phyloP scores from a whole-genome alignment of 2,329 filamentous ascomycete species.

The Trichoderma sp. region DNA sequence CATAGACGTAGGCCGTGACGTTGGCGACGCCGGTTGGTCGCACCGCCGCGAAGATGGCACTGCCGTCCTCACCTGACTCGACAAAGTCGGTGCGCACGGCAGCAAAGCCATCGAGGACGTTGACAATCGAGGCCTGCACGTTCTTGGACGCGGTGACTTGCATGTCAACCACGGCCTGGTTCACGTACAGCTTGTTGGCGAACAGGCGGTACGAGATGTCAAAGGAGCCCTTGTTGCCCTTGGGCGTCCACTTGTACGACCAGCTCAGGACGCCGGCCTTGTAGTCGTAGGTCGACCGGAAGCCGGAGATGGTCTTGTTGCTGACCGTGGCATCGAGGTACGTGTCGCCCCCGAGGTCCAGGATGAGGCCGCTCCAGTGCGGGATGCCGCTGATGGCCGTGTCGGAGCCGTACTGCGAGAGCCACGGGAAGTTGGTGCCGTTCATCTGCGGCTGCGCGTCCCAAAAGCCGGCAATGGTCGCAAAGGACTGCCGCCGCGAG shows the following conservation, averaged over 20 bases:
- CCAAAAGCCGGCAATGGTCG: constrained; percentile 69
- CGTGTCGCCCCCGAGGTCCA: constrained; percentile 56
- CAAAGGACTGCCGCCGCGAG: constrained; percentile 64
- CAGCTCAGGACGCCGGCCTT: constrained; percentile 65
- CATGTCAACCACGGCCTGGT: constrained; percentile 56
- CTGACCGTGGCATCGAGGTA: constrained; percentile 64
- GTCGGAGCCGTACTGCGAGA: constrained; percentile 62
- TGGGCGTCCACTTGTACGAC: constrained; percentile 67
- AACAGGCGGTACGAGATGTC: constrained; percentile 67
- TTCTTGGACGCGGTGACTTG: constrained; percentile 59
- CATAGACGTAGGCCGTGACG: constrained; percentile 59
- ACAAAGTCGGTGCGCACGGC: constrained; percentile 66
- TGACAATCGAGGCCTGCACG: constrained; percentile 61
- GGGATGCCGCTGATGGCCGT: constrained; percentile 72
- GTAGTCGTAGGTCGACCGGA: constrained; percentile 63
- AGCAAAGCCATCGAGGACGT: constrained; percentile 67
- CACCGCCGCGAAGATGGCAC: constrained; percentile 65
- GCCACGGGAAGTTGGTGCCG: constrained; percentile 66
- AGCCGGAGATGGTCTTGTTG: constrained; percentile 60
- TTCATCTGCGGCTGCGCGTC: constrained; percentile 61
- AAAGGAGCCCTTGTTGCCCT: constrained; percentile 48
- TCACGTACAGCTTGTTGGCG: constrained; percentile 64
- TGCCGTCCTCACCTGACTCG: constrained; percentile 56
- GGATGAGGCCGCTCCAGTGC: constrained; percentile 52
- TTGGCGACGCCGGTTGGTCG: constrained; percentile 62